Evolutionary conservation across 306 rosid species (phyloP).

Genomic region (cucumber (Cucumis sativus)): DNA sequence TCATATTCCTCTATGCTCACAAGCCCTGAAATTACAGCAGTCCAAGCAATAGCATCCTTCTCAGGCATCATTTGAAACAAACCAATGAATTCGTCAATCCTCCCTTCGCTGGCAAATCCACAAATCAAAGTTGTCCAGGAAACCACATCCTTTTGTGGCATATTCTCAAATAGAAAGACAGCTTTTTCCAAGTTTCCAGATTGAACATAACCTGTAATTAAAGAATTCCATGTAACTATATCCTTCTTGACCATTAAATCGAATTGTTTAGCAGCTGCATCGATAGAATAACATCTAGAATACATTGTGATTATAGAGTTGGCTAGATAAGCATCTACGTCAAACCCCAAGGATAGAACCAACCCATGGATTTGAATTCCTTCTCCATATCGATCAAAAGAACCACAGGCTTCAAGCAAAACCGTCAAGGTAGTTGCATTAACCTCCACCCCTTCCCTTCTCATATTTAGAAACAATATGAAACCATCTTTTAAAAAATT

Average conservation of each 20-base stretch:
- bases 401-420: slow-evolving; percentile 50
- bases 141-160: slow-evolving; percentile 53
- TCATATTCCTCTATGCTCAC: slow-evolving; percentile 45
- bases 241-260: slow-evolving; percentile 28
- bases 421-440: slow-evolving; percentile 57
- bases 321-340: slow-evolving; percentile 40
- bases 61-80: slow-evolving; percentile 47
- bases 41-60: slow-evolving; percentile 73
- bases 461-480: slow-evolving; percentile 46
- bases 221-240: slow-evolving; percentile 66
- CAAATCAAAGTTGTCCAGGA: slow-evolving; percentile 67
- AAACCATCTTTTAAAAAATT: slow-evolving; percentile 47
- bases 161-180: slow-evolving; percentile 30
- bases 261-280: slow-evolving; percentile 40
- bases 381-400: slow-evolving; percentile 31
- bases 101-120: slow-evolving; percentile 44
- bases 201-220: slow-evolving; percentile 53
- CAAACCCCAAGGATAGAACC: slow-evolving; percentile 44
- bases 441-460: slow-evolving; percentile 52
- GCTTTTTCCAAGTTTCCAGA: slow-evolving; percentile 45
- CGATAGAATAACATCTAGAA: slow-evolving; percentile 27
- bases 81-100: slow-evolving; percentile 33
- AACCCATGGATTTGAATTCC: slow-evolving; percentile 65
- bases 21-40: slow-evolving; percentile 69
- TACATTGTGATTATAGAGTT: slow-evolving; percentile 65